Percentiles rank a stretch among this genome's conserved stretches.
These are phyloP conservation scores for Stenogyne calaminthoides DNA, from an alignment of 305 asterid species.

Conservation along the genomic window DNA sequence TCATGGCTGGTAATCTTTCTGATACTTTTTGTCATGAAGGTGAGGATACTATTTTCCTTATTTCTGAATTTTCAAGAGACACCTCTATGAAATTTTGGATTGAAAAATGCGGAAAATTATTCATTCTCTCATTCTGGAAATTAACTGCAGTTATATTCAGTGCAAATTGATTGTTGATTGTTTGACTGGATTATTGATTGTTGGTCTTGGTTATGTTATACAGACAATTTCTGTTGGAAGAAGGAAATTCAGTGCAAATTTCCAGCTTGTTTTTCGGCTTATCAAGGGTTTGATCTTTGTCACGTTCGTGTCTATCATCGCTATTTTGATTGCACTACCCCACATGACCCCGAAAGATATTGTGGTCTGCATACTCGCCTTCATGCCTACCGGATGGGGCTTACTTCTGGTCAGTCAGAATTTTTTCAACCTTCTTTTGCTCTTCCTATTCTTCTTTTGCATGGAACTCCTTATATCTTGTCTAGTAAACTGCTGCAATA, in stretches of 20 bases:
- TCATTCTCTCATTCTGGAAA: background rate
- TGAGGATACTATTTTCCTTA: slow-evolving; percentile 11
- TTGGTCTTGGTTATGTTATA: slow-evolving; percentile 3
- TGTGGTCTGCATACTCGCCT: slow-evolving; percentile 60
- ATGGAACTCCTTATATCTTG: background rate
- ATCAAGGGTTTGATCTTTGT: slow-evolving; percentile 49
- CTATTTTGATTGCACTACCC: slow-evolving; percentile 35
- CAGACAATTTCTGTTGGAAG: slow-evolving; percentile 51
- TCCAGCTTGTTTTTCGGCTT: slow-evolving; percentile 50
- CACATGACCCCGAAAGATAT: slow-evolving; percentile 47
- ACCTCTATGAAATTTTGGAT: background rate
- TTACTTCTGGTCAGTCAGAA: slow-evolving; percentile 48
- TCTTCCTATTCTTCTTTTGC: background rate
- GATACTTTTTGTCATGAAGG: slow-evolving; percentile 54
- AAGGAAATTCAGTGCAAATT: slow-evolving; percentile 49
- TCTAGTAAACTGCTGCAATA: background rate
- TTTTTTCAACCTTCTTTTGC: background rate
- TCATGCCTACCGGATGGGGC: slow-evolving; percentile 96
- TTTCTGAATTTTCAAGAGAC: background rate
- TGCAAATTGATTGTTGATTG: no score
- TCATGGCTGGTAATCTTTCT: slow-evolving; percentile 55
- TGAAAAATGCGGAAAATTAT: background rate
- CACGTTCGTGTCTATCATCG: slow-evolving; percentile 40
- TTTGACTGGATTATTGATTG: slow-evolving; percentile 6
- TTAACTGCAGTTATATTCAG: background rate